These are phyloP conservation scores for Liriodendron chinense DNA, from an alignment of 164 flowering plant genomes.

Conservation along the genomic window DNA sequence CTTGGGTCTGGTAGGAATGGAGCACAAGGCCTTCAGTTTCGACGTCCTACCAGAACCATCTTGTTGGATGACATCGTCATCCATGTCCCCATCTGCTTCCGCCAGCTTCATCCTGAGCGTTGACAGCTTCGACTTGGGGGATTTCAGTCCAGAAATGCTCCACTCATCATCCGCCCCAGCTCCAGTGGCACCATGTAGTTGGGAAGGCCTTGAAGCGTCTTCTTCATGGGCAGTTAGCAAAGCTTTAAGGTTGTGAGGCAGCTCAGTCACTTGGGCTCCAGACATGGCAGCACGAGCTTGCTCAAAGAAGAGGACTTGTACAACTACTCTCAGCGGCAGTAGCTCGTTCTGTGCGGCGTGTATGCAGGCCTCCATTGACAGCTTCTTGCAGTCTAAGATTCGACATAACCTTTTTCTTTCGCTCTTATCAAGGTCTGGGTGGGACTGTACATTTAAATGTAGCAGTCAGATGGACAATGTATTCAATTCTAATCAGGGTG, in stretches of 20 bases:
- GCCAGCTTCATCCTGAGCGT: constrained; percentile 73
- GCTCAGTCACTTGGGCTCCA: constrained; percentile 60
- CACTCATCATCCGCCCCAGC: constrained; percentile 62
- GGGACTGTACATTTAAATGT: constrained; percentile 45
- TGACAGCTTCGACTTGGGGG: constrained; percentile 61
- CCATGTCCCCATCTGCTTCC: constrained; percentile 59
- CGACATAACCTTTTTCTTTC: constrained; percentile 85
- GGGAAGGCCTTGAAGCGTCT: constrained; percentile 39
- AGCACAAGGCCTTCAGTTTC: constrained; percentile 49
- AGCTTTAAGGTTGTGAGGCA: constrained; percentile 75
- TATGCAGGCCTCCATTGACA: constrained; percentile 86
- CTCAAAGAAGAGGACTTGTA: constrained; percentile 94
- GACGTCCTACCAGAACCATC: constrained; percentile 35
- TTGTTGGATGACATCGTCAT: constrained; percentile 32
- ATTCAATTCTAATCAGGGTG: background rate
- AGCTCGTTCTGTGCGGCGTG: constrained; percentile 94
- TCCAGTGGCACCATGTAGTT: constrained; percentile 30
- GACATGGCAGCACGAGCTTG: constrained; percentile 70
- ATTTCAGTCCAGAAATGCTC: constrained; percentile 69
- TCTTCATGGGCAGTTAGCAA: constrained; percentile 48
- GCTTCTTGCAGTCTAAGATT: constrained; percentile 86
- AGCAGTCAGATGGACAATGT: background rate
- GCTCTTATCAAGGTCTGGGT: constrained; percentile 74
- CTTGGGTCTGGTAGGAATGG: constrained; percentile 67
- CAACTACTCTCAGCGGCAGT: constrained; percentile 89